Evolutionary conservation across 257 asterid genomes (phyloP), one percentile per base, ranked within the genome.

Genomic region (Eustoma russellianum): DNA sequence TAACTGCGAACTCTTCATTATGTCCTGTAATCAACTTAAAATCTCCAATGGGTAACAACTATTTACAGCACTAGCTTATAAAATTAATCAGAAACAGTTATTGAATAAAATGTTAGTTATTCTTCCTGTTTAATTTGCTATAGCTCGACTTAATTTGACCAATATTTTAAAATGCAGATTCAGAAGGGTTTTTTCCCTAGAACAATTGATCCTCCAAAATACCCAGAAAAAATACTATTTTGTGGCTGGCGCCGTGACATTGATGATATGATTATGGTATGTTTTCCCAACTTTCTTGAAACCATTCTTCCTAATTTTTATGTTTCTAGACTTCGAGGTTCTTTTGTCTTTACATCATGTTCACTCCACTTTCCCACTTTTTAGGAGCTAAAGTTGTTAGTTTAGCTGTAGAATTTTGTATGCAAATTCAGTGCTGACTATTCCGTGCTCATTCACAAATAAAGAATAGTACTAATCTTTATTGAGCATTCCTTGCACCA

Each of bases 221-320:
- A 63, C 64, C 98, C 98, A 6, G 98, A 90, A 66, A 83, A 65
- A 74, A 90, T 86, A 58, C 69, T 90, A 45, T 90, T 90, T 55
- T 90, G 98, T 57, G 98, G 98, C 73, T 90, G 98, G 98, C 75
- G 98, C 59, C 94, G 98, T 49, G 98, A 86, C 80, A 90, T 86
- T 65, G 88, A 86, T 73, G 98, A 90, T 69, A 90, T 90, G 98
- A 90, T 90, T 62, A 81, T 86, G 96, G 98, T 90, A 70, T 38
- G 59, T 33, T 66, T 47, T 44, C 33, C 53, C 38, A 18, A 40
- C 17, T 33, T 15, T 52, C 53, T 60, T 6, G 30, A 1, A 24
- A 24, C 33, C 33, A 48, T 33, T 17, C 8, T 17, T 16, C 33
- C 24, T 8, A 38, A 38, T 38, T 38, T 38, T 38, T 13, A n/a